phyloP scores from a whole-genome alignment of 345 rosid genomes.

The Eucalyptus dawsonii region DNA sequence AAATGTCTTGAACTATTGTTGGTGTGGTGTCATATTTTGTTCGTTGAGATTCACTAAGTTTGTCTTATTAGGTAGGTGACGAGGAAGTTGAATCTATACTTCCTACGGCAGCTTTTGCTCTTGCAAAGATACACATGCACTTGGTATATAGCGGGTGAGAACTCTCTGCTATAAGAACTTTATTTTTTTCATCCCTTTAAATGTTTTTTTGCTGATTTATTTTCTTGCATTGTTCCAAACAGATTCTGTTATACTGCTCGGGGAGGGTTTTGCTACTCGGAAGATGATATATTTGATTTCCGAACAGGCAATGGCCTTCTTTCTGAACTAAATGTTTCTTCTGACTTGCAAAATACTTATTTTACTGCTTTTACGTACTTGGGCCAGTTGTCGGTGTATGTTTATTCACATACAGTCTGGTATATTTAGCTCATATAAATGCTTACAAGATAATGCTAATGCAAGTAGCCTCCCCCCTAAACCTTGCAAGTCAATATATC shows the following conservation, averaged over 20 bases:
- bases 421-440: not conserved
- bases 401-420: not conserved
- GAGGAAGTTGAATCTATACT: conserved; percentile 79
- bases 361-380: not conserved
- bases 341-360: not conserved
- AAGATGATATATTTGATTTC: conserved; percentile 78
- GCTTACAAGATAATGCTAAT: not conserved
- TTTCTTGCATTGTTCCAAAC: conserved; percentile 1
- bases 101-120: conserved; percentile 82
- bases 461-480: not conserved
- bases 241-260: conserved; percentile 94
- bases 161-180: not conserved
- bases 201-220: not conserved
- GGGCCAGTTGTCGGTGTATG: not conserved
- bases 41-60: conserved; percentile 9
- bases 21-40: not conserved
- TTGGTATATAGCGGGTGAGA: conserved; percentile 83
- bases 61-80: conserved; percentile 53
- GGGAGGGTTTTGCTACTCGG: conserved; percentile 88
- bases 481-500: not conserved
- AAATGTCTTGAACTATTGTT: not conserved
- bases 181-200: not conserved
- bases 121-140: conserved; percentile 92
- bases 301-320: conserved; percentile 49
- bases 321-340: not conserved